Evolutionary conservation across 805 yeast species (phyloP).

Genomic region (Saturnispora dispora): DNA sequence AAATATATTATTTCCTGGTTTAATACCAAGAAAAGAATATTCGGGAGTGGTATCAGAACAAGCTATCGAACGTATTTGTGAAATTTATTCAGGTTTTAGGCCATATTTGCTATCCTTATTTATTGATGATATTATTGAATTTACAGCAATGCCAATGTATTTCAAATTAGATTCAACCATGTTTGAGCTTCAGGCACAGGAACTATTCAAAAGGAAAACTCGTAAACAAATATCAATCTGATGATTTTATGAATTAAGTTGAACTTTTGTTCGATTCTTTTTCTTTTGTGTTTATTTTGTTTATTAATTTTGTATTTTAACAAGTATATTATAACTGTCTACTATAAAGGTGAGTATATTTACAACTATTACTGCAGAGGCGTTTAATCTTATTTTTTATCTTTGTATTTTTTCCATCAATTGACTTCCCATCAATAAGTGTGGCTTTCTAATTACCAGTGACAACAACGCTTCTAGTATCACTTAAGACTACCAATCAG

Average conservation of each 20-base stretch:
- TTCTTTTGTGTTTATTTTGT: not conserved
- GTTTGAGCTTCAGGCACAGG: slow-evolving; percentile 19
- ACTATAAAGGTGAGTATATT: not conserved
- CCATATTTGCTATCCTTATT: slow-evolving; percentile 17
- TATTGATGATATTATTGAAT: slow-evolving; percentile 14
- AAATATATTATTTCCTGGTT: slow-evolving; percentile 14
- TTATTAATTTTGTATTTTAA: not conserved
- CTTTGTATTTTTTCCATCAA: no score
- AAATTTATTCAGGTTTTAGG: slow-evolving; percentile 15
- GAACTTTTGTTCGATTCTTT: not conserved
- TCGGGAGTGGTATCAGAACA: not conserved
- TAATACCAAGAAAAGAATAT: slow-evolving; percentile 7
- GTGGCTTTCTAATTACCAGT: not conserved
- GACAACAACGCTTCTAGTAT: not conserved
- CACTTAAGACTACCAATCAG: not conserved
- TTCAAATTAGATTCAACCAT: slow-evolving; percentile 18
- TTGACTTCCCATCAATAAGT: no score
- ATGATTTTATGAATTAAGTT: not conserved
- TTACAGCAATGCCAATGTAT: slow-evolving; percentile 16
- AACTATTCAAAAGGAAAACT: slow-evolving; percentile 9
- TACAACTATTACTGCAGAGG: not conserved
- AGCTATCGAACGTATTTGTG: slow-evolving; percentile 6
- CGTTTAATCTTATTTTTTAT: no score
- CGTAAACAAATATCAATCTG: not conserved
- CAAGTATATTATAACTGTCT: not conserved